Evolutionary conservation across 2,329 filamentous ascomycete species (phyloP).

Genomic region (Sporothrix brunneoviolacea): DNA sequence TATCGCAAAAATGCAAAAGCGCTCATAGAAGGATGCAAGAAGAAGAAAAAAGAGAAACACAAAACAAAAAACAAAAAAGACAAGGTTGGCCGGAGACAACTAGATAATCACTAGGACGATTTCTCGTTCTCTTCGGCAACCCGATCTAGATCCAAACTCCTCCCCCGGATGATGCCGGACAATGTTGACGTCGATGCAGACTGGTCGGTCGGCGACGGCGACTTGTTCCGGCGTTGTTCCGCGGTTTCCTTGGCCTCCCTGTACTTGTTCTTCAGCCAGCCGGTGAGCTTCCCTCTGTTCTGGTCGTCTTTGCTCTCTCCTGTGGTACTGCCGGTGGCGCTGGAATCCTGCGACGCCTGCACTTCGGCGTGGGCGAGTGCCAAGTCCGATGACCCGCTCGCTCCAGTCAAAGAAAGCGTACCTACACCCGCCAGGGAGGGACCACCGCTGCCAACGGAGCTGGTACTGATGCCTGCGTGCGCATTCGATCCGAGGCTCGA

Average conservation of each 20-base stretch:
- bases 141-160: slow-evolving; percentile 16
- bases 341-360: slow-evolving; percentile 30
- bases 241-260: slow-evolving; percentile 52
- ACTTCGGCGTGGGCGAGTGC: slow-evolving; percentile 32
- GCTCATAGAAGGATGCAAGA: not conserved
- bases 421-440: slow-evolving; percentile 19
- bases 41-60: not conserved
- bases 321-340: slow-evolving; percentile 32
- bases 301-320: slow-evolving; percentile 43
- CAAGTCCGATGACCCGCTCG: slow-evolving; percentile 45
- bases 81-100: no score
- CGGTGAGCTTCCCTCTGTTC: slow-evolving; percentile 40
- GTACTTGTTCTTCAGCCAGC: slow-evolving; percentile 56
- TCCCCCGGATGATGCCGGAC: slow-evolving; percentile 7
- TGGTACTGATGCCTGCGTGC: slow-evolving; percentile 59
- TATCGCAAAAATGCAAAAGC: not conserved
- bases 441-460: slow-evolving; percentile 59
- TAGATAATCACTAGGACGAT: not conserved
- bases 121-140: slow-evolving; percentile 13
- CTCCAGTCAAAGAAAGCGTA: slow-evolving; percentile 44
- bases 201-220: slow-evolving; percentile 34
- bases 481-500: slow-evolving; percentile 51
- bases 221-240: slow-evolving; percentile 50
- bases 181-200: not conserved
- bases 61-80: not conserved